phyloP scores from a whole-genome alignment of 768 basidiomycete genomes.

The Suillus decipiens region DNA sequence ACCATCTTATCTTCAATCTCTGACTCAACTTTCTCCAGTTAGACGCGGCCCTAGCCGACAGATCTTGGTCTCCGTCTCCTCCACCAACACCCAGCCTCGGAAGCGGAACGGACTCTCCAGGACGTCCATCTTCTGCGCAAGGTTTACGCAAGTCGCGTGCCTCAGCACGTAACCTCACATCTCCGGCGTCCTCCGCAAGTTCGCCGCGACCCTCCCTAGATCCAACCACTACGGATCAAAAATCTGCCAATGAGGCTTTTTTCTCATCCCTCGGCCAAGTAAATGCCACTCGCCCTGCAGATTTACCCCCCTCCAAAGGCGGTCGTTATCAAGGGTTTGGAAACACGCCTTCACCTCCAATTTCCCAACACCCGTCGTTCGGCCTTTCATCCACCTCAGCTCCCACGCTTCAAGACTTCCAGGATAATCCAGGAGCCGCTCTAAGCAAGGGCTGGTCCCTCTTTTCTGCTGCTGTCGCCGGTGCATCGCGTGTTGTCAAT shows the following conservation, averaged over 20 bases:
- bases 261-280: conserved; percentile 80
- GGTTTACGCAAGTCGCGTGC: conserved; percentile 88
- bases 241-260: conserved; percentile 82
- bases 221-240: conserved; percentile 50
- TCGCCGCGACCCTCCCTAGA: conserved; percentile 48
- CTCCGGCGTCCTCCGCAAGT: conserved; percentile 45
- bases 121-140: conserved; percentile 72
- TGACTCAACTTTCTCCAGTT: conserved; percentile 54
- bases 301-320: conserved; percentile 91
- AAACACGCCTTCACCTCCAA: conserved; percentile 64
- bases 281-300: conserved; percentile 76
- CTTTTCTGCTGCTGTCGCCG: conserved; percentile 82
- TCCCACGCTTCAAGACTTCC: conserved; percentile 78
- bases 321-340: conserved; percentile 95
- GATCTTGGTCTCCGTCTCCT: conserved; percentile 75
- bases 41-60: conserved; percentile 72
- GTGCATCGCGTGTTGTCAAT: conserved; percentile 75
- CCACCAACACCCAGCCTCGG: conserved; percentile 54
- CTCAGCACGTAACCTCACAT: conserved; percentile 55
- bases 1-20: neutral
- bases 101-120: conserved; percentile 44
- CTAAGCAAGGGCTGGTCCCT: conserved; percentile 95
- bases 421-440: conserved; percentile 84
- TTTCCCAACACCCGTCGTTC: conserved; percentile 63
- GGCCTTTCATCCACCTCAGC: conserved; percentile 77